These are phyloP conservation scores for Ormosia semicastrata DNA, from an alignment of 306 rosid species.

Conservation along the genomic window DNA sequence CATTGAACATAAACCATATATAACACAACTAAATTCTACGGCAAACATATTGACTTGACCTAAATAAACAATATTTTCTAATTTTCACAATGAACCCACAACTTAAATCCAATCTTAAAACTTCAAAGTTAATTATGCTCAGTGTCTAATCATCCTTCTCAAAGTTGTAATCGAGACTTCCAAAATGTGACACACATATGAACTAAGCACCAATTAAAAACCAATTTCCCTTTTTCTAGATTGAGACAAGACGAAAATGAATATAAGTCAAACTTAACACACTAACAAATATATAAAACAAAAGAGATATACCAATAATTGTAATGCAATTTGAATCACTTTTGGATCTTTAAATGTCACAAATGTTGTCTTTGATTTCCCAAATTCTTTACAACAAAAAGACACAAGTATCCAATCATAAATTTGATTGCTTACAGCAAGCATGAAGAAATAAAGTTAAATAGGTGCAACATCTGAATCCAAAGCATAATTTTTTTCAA, in stretches of 20 bases:
- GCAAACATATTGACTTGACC: no score
- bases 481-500: no score
- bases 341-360: conserved; percentile 88
- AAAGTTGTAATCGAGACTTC: not conserved
- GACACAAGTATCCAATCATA: no score
- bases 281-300: conserved; percentile 18
- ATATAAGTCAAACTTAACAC: not conserved
- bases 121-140: not conserved
- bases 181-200: not conserved
- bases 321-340: conserved; percentile 85
- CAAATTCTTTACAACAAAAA: no score
- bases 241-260: not conserved
- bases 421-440: no score
- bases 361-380: no score
- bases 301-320: conserved; percentile 65
- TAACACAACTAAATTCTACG: no score
- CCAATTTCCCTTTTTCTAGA: not conserved
- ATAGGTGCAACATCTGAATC: no score
- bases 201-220: not conserved
- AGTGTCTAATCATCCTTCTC: conserved; percentile 4
- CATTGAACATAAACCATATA: no score
- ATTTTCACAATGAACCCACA: not conserved
- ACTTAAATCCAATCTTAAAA: not conserved
- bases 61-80: no score
- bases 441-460: no score